These are phyloP conservation scores for Colletotrichum paranaense DNA, from an alignment of 2,329 filamentous ascomycete species.

Conservation along the genomic window DNA sequence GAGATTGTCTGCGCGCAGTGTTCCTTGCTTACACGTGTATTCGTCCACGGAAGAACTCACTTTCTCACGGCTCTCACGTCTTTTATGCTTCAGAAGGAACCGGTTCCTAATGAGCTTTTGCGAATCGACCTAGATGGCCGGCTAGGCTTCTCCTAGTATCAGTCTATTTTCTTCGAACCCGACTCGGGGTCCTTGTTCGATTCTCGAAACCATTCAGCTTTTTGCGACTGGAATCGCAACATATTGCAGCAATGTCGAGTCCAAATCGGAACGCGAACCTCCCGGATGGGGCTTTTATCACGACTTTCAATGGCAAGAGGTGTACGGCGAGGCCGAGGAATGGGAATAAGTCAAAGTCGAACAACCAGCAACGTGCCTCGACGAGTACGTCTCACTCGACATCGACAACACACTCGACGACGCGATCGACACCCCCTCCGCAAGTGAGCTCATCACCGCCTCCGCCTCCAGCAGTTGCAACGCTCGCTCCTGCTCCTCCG, in stretches of 20 bases:
- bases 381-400: constrained; percentile 28
- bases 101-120: constrained; percentile 26
- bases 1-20: neutral
- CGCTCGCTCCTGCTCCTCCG: neutral
- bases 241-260: constrained; percentile 52
- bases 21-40: constrained; percentile 2
- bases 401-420: constrained; percentile 23
- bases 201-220: constrained; percentile 40
- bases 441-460: constrained; percentile 13
- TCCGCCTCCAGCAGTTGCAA: constrained; percentile 1
- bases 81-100: constrained; percentile 14
- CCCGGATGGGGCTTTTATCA: constrained; percentile 60
- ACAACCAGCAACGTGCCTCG: constrained; percentile 20
- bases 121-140: constrained; percentile 35
- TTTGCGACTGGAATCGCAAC: constrained; percentile 59
- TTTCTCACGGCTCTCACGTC: constrained; percentile 6
- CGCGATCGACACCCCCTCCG: constrained; percentile 18
- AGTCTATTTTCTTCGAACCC: constrained; percentile 41
- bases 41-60: neutral
- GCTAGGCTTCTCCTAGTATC: constrained; percentile 37
- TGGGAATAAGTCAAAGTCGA: constrained; percentile 24
- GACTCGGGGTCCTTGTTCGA: constrained; percentile 6
- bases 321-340: constrained; percentile 64
- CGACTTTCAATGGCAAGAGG: constrained; percentile 60
- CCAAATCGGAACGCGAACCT: constrained; percentile 46